Evolutionary conservation across 2,329 filamentous ascomycete species (phyloP), one percentile per base, ranked within the genome.

Genomic region (Hymenotorrendiella dingleyae): DNA sequence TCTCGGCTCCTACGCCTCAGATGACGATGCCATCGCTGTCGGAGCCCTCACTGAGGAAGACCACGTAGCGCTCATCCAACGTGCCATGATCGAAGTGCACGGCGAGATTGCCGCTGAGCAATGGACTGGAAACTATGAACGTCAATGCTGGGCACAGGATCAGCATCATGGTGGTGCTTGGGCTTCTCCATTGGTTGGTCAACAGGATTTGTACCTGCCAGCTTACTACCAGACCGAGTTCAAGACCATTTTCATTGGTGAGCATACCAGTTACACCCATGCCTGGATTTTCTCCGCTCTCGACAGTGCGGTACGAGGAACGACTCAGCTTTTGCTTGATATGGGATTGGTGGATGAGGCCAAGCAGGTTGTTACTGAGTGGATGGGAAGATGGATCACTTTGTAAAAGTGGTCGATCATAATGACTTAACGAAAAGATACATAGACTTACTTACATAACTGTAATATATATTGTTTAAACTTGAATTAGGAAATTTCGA

Each of bases 231-330:
- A 80, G 57, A 86, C 81, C 0, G 77, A 86, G 12, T 38, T 40
- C 11, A 39, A 73, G 64, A 79, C 81, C n/a, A 76, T 86, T 24
- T 84, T 85, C 46, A 67, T 83, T 5, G 77, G 77, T 2, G 82
- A 86, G 59, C 81, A 86, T 56, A 85, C 82, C 0, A 76, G 73
- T 6, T 84, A 81, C 56, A 87, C 82, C 0, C 82, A 86, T 55
- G 81, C 80, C 1, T 86, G 80, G 81, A 82, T 84, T 37, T 73
- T 74, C 23, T 77, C 73, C 3, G 82, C 82, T 1, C 64, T 86
- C 4, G 82, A 86, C 56, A 82, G 76, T 9, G 81, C 78, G 0
- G 75, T 86, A 2, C 67, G 82, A 1, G 79, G 82, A 0, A 76
- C 78, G 0, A 70, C 78, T 4, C 80, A 86, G 62, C 52, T 85